Conservation (phyloP, 352 stramenopile genomes). For the Phytophthora uliginosa region DNA sequence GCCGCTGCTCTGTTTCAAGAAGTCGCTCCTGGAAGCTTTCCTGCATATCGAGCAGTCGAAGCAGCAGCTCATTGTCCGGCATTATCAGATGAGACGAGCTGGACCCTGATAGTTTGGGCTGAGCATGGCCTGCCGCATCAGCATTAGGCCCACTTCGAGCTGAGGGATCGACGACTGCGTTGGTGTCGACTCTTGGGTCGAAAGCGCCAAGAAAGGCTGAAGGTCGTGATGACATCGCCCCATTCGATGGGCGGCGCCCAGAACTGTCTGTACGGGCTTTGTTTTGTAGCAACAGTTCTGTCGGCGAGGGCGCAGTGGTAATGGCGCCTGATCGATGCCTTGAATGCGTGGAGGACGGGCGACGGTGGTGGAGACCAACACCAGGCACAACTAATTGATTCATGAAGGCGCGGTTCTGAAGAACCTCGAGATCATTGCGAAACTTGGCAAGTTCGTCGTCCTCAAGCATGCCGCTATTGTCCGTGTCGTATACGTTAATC, state of each 20-base stretch:
- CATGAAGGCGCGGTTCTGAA: constrained; percentile 76
- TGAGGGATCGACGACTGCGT: neutral
- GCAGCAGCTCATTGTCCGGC: constrained; percentile 55
- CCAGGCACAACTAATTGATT: constrained; percentile 42
- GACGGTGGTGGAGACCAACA: constrained; percentile 25
- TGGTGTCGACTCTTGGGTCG: neutral
- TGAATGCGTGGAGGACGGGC: constrained; percentile 1
- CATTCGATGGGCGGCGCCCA: constrained; percentile 6
- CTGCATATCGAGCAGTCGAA: constrained; percentile 69
- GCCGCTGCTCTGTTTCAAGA: constrained; percentile 66
- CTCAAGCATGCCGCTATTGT: constrained; percentile 84
- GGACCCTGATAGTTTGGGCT: constrained; percentile 4
- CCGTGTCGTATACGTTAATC: constrained; percentile 83
- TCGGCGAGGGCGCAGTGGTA: constrained; percentile 10
- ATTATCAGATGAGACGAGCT: constrained; percentile 26
- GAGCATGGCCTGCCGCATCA: constrained; percentile 10
- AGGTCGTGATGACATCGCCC: neutral
- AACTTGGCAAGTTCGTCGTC: constrained; percentile 82
- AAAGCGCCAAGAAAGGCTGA: neutral
- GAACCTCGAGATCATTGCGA: constrained; percentile 71
- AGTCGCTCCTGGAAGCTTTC: constrained; percentile 66
- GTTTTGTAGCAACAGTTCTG: constrained; percentile 30
- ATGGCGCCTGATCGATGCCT: constrained; percentile 24
- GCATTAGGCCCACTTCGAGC: constrained; percentile 16
- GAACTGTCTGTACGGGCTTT: constrained; percentile 29